phyloP scores from a whole-genome alignment of 2,329 filamentous ascomycete genomes.

The Alternaria metachromatica region DNA sequence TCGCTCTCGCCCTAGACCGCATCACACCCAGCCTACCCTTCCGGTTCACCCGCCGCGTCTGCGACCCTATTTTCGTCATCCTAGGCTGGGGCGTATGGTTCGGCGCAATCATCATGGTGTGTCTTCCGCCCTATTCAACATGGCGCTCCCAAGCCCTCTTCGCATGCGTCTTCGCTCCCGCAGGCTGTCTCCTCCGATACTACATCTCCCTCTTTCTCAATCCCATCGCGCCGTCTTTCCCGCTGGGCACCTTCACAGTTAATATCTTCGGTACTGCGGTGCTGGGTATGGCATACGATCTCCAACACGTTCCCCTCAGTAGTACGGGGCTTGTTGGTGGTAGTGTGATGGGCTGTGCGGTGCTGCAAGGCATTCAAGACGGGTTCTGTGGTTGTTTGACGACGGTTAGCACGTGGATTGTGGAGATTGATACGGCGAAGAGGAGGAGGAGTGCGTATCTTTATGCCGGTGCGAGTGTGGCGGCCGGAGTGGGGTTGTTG shows the following conservation, averaged over 20 bases:
- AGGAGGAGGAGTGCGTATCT: constrained; percentile 66
- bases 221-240: constrained; percentile 69
- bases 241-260: constrained; percentile 82
- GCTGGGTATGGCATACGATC: constrained; percentile 77
- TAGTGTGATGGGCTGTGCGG: constrained; percentile 52
- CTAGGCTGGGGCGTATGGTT: constrained; percentile 80
- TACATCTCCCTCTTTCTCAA: constrained; percentile 78
- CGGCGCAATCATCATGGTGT: constrained; percentile 73
- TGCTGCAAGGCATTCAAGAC: constrained; percentile 56
- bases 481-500: constrained; percentile 64
- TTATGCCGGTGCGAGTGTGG: constrained; percentile 70
- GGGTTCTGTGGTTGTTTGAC: constrained; percentile 58
- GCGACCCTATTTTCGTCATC: constrained; percentile 70
- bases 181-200: constrained; percentile 78
- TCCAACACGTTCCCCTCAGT: constrained; percentile 68
- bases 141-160: constrained; percentile 83
- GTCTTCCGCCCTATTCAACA: constrained; percentile 70
- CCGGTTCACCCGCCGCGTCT: constrained; percentile 60
- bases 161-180: constrained; percentile 79
- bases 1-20: constrained; percentile 68
- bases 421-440: constrained; percentile 51
- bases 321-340: constrained; percentile 54
- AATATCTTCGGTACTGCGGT: constrained; percentile 80
- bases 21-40: constrained; percentile 68
- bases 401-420: constrained; percentile 58